Conservation (phyloP, 768 basidiomycete genomes). For the Lactarius tabidus region DNA sequence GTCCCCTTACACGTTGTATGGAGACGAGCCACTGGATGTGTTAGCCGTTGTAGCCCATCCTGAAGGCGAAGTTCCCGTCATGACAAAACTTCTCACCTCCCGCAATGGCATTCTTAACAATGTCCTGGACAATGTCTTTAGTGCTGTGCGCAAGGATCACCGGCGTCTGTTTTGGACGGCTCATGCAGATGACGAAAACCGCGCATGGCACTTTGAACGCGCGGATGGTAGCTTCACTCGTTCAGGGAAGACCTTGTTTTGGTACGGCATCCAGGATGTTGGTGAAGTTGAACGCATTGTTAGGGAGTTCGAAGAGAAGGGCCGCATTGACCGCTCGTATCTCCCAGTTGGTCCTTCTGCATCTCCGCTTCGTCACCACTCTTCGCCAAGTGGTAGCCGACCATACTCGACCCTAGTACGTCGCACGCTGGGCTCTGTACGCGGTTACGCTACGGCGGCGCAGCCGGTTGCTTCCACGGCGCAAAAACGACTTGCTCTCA, state of each 20-base stretch:
- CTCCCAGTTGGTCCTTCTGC: conserved; percentile 81
- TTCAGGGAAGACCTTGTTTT: conserved; percentile 91
- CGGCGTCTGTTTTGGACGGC: conserved; percentile 97
- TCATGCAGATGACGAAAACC: conserved; percentile 92
- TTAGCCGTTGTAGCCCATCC: conserved; percentile 94
- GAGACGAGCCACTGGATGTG: conserved; percentile 96
- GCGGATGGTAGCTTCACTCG: conserved; percentile 97
- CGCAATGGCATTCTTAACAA: conserved; percentile 88
- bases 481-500: conserved; percentile 87
- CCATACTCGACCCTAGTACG: conserved; percentile 58
- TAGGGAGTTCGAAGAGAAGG: conserved; percentile 60
- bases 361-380: conserved; percentile 46
- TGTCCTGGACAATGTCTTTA: conserved; percentile 96
- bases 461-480: conserved; percentile 45
- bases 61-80: conserved; percentile 79
- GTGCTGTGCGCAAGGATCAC: conserved; percentile 93
- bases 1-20: conserved; percentile 89
- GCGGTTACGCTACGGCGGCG: conserved; percentile 79
- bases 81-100: conserved; percentile 89
- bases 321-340: conserved; percentile 83
- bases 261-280: conserved; percentile 93
- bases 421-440: conserved; percentile 45
- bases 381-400: conserved; percentile 42
- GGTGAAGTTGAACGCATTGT: conserved; percentile 88
- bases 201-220: conserved; percentile 97